phyloP scores from a whole-genome alignment of 164 flowering plant genomes.

The Brasenia schreberi region DNA sequence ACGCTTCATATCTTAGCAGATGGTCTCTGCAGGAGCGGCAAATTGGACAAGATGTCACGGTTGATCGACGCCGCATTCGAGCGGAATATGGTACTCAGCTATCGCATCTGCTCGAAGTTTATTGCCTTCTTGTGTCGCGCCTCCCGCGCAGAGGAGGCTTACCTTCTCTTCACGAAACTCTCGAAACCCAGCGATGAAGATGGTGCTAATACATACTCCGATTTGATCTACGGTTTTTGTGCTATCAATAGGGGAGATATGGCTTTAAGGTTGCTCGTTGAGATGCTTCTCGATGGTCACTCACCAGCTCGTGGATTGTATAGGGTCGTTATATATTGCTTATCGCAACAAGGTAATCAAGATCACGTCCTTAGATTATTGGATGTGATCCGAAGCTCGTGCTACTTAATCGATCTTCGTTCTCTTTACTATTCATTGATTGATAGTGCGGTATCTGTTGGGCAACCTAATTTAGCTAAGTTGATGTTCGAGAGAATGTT shows the following conservation, averaged over 20 bases:
- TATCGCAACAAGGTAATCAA: slow-evolving; percentile 31
- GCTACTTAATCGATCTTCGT: slow-evolving; percentile 5
- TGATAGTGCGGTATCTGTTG: slow-evolving; percentile 59
- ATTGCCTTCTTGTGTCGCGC: slow-evolving; percentile 45
- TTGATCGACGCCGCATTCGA: slow-evolving; percentile 30
- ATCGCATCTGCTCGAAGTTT: slow-evolving; percentile 24
- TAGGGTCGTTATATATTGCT: slow-evolving; percentile 30
- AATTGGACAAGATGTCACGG: slow-evolving; percentile 56
- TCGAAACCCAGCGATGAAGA: slow-evolving; percentile 14
- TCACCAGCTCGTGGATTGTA: slow-evolving; percentile 22
- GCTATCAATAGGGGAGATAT: slow-evolving; percentile 41
- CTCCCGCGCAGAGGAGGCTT: slow-evolving; percentile 46
- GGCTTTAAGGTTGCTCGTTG: slow-evolving; percentile 50
- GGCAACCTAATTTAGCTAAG: slow-evolving; percentile 43
- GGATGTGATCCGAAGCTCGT: slow-evolving; percentile 21
- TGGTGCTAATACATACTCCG: slow-evolving; percentile 12
- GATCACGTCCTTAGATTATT: slow-evolving; percentile 38
- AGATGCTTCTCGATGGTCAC: slow-evolving; percentile 66
- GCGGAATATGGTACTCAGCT: slow-evolving; percentile 20
- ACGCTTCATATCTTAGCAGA: slow-evolving; percentile 45
- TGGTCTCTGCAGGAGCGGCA: slow-evolving; percentile 44
- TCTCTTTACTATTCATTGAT: slow-evolving; percentile 41
- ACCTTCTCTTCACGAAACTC: slow-evolving; percentile 24
- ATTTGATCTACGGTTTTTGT: slow-evolving; percentile 40
- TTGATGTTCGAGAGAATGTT: slow-evolving; percentile 47